A percentile compares a stretch with the other conserved stretches of the same genome.
Conservation (phyloP, 176 grass and related monocot genomes). For the Cymbopogon citratus region DNA sequence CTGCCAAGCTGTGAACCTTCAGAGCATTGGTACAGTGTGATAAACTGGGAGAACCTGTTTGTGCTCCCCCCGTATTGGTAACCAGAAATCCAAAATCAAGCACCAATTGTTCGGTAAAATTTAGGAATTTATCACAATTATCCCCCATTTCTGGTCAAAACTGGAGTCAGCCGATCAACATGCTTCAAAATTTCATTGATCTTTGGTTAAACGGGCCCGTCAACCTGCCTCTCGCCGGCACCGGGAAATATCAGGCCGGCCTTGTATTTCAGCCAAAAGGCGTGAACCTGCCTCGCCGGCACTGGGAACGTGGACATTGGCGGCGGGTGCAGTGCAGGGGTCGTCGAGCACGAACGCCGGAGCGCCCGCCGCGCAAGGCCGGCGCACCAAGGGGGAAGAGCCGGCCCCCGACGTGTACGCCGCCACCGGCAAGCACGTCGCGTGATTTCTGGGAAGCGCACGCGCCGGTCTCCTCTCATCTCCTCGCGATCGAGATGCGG, state of each 20-base stretch:
- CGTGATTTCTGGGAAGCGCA: constrained; percentile 28
- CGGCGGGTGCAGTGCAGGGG: not conserved
- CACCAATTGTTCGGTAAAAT: not conserved
- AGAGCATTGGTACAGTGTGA: not conserved
- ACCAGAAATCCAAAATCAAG: not conserved
- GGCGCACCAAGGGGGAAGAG: too few species aligned
- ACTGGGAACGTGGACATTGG: not conserved
- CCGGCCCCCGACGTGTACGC: too few species aligned
- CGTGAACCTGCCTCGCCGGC: too few species aligned
- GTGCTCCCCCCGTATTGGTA: not conserved
- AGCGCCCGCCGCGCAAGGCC: not conserved
- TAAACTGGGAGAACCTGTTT: not conserved
- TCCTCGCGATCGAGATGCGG: constrained; percentile 14
- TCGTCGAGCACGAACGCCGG: not conserved
- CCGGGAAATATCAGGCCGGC: too few species aligned
- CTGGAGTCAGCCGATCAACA: not conserved
- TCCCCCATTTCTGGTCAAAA: not conserved
- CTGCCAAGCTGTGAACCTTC: not conserved
- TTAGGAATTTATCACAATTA: not conserved
- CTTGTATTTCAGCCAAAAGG: not conserved
- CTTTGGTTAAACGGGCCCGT: not conserved
- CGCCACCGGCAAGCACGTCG: constrained; percentile 22
- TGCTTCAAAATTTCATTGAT: not conserved
- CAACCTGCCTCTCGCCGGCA: too few species aligned
- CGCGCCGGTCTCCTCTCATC: constrained; percentile 21